Evolutionary conservation across 176 grass and related monocot genomes (phyloP).

Genomic region (Oryza longistaminata): DNA sequence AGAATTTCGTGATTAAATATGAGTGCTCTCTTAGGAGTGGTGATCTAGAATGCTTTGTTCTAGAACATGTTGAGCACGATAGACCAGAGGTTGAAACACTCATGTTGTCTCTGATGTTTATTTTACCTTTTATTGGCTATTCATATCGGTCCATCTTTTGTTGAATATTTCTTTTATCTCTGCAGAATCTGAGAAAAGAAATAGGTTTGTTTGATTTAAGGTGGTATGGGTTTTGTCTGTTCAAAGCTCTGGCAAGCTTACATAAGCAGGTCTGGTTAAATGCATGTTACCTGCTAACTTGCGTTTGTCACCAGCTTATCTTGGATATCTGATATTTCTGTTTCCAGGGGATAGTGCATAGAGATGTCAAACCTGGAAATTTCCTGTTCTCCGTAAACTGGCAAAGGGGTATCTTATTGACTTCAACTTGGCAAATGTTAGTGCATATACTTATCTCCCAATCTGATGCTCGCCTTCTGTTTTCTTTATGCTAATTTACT

Average conservation of each 20-base stretch:
- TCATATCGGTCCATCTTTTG: constrained; percentile 8
- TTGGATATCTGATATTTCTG: constrained; percentile 29
- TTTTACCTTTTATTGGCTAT: constrained; percentile 26
- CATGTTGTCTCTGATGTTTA: not conserved
- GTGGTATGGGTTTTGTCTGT: constrained; percentile 87
- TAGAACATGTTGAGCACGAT: constrained; percentile 93
- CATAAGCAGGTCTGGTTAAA: constrained; percentile 71
- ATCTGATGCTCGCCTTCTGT: constrained; percentile 20
- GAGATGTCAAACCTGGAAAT: constrained; percentile 96
- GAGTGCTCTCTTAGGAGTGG: constrained; percentile 65
- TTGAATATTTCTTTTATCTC: constrained; percentile 31
- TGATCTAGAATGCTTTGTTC: constrained; percentile 81
- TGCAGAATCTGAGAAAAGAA: constrained; percentile 80
- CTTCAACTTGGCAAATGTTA: constrained; percentile 94
- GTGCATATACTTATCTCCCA: constrained; percentile 28
- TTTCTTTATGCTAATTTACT: constrained; percentile 41
- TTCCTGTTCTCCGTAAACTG: constrained; percentile 83
- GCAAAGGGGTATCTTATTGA: constrained; percentile 88
- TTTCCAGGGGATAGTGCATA: constrained; percentile 82
- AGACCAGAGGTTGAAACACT: constrained; percentile 71
- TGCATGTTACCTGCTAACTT: constrained; percentile 24
- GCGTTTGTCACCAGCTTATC: constrained; percentile 8
- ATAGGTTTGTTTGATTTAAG: constrained; percentile 62
- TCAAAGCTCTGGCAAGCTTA: constrained; percentile 81
- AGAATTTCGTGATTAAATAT: constrained; percentile 65